Base-by-base conservation (phyloP, 2,329 filamentous ascomycete species). In the Talaromyces atroroseus region DNA sequence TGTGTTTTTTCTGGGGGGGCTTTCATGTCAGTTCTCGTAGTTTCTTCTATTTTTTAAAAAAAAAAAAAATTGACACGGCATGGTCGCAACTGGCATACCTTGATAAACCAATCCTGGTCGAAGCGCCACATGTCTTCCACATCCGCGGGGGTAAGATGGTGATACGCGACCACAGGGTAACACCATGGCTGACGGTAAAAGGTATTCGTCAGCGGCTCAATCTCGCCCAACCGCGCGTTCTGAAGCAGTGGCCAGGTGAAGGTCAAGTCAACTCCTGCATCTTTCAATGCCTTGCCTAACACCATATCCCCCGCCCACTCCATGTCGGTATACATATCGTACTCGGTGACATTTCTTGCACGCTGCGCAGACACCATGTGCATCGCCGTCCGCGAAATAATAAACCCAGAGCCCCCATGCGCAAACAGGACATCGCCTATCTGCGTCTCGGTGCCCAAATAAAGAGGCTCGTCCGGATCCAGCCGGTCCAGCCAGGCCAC, bases 91-190 rank as follows among this genome's bases (percentile, higher is more conserved):
- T 29, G 18, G 26, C 42, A 68, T 78, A 87, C 85, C 68, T 84
- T 82, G 69, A 81, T 80, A 72, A 85, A 86, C 64, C 83, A 74
- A 49, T 66, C 68, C 50, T 72, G 71, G 61, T 81, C 77, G 32
- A 80, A 78, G 7, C 71, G 69, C 66, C 72, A 76, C 40, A 81
- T 68, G 3, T 68, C 65, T 46, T 72, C 66, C 14, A 76, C 73
- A 7, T 80, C 74, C 1, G 64, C 60, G 0, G 75, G 64, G 0
- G 71, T 66, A 5, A 82, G 67, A 60, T 80, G 78, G 56, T 82
- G 79, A 62, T 79, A 80, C 1, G 76, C 71, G 2, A 76, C 72
- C 5, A 75, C 75, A 29, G 77, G 74, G 61, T 74, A 80, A 61
- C 78, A 81, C 78, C 78, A 81, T 1, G 76, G 75, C 18, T 67